These are phyloP conservation scores for Rosa hybrid DNA, from an alignment of 331 rosid genomes.

Conservation along the genomic window DNA sequence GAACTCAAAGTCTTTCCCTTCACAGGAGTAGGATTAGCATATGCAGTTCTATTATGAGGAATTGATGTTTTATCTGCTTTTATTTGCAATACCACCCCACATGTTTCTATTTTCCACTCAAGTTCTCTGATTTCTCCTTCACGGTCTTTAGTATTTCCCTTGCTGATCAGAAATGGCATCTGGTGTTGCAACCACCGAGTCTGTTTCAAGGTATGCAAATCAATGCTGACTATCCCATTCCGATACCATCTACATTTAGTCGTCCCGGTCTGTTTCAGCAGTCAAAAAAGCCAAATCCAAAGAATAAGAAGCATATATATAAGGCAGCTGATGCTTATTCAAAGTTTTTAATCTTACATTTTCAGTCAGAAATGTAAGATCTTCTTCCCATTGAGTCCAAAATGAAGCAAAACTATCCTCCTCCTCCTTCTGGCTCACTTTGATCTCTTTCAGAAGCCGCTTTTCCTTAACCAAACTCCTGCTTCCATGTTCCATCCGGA, in stretches of 20 bases:
- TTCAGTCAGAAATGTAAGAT: background rate
- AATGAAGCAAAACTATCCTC: constrained; percentile 21
- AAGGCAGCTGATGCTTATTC: too few species aligned
- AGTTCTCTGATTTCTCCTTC: background rate
- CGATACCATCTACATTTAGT: too few species aligned
- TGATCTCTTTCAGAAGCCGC: constrained; percentile 31
- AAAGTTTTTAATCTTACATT: too few species aligned
- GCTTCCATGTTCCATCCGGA: constrained; percentile 42
- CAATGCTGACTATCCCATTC: background rate
- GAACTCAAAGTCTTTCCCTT: constrained; percentile 22
- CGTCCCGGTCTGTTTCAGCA: background rate
- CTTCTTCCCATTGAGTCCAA: constrained; percentile 23
- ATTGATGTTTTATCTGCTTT: constrained; percentile 14
- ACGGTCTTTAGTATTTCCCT: background rate
- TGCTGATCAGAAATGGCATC: background rate
- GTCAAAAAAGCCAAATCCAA: too few species aligned
- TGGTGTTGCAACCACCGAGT: background rate
- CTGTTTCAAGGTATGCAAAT: constrained; percentile 6
- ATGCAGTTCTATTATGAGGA: constrained; percentile 9
- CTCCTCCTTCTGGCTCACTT: constrained; percentile 20
- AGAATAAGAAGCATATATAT: too few species aligned
- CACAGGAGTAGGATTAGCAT: constrained; percentile 18
- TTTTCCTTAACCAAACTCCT: constrained; percentile 44
- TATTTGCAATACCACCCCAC: background rate
- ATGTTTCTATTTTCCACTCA: background rate